Base-by-base conservation (phyloP, 2,329 filamentous ascomycete genomes). In the Aspergillus thermomutatus region DNA sequence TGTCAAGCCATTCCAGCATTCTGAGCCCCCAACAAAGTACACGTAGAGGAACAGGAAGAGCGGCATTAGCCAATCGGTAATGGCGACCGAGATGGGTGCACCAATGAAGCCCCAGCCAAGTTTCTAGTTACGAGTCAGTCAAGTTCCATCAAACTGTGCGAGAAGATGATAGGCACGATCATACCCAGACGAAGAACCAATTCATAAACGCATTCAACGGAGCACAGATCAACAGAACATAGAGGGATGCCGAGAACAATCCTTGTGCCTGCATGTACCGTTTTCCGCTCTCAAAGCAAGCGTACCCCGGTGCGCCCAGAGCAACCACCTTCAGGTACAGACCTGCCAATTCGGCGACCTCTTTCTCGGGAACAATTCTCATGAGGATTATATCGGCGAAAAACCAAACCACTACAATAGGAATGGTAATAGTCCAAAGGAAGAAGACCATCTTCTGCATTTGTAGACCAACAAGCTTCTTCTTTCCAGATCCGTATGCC, bases 401-500 rank as follows among this genome's bases (percentile, higher is more conserved):
- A 21, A 84, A 79, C 90, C 90, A 94, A 31, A 92, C 74, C 1
- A 88, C 69, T 3, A 82, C 84, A 63, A 94, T 89, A 0, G 90
- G 90, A 19, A 91, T 80, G 1, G 86, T 88, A 61, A 92, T 82
- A 2, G 81, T 71, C 78, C 88, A 87, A 2, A 94, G 81, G 69
- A 94, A 92, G 69, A 81, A 88, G 1, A 90, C 79, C 90, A 93
- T 93, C 55, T 90, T 83, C 75, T 94, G 89, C 60, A 91, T 82
- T 66, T 94, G 90, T 54, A 94, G 73, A 1, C 90, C 93, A 57
- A 97, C 93, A 4, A 97, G 83, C 64, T 92, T 89, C 70, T 89
- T 95, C 71, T 89, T 89, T 0, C 93, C 93, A 0, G 90, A 95
- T 2, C 94, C 93, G 70, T 95, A 97, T 0, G 94, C 93, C 74